Evolutionary conservation across 441 rosid species (phyloP).

Genomic region (Viola pubescens): DNA sequence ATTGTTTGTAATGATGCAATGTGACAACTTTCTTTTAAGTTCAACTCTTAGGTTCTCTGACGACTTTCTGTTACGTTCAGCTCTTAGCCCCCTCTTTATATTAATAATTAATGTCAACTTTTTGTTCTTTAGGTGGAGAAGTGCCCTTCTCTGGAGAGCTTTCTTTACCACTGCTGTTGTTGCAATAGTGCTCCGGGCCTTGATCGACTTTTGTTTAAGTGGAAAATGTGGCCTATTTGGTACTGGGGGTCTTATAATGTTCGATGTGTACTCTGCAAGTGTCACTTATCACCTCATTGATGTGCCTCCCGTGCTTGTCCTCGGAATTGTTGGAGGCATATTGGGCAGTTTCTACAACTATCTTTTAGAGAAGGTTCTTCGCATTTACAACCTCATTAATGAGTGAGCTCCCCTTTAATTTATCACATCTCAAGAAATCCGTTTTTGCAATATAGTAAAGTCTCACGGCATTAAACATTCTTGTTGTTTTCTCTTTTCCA

Average conservation of each 20-base stretch:
- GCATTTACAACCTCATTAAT: constrained; percentile 47
- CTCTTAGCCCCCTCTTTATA: neutral
- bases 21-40: too few relatives aligned
- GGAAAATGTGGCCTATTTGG: constrained; percentile 88
- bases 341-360: constrained; percentile 72
- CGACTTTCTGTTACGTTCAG: too few relatives aligned
- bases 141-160: constrained; percentile 81
- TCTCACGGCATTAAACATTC: neutral
- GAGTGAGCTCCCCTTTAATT: constrained; percentile 37
- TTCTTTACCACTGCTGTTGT: constrained; percentile 83
- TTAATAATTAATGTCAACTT: neutral
- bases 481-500: constrained; percentile 25
- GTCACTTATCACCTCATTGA: constrained; percentile 60
- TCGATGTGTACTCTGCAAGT: constrained; percentile 59
- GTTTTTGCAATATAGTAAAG: neutral
- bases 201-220: constrained; percentile 67
- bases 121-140: constrained; percentile 70
- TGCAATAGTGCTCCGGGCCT: constrained; percentile 64
- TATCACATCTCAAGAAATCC: neutral
- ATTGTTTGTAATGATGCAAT: too few relatives aligned
- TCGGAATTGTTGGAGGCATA: constrained; percentile 75
- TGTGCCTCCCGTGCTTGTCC: constrained; percentile 62
- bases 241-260: constrained; percentile 82
- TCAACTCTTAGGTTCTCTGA: too few relatives aligned
- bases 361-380: constrained; percentile 55